Base-by-base conservation (phyloP, 352 stramenopile genomes). In the Phytophthora podocarpi region DNA sequence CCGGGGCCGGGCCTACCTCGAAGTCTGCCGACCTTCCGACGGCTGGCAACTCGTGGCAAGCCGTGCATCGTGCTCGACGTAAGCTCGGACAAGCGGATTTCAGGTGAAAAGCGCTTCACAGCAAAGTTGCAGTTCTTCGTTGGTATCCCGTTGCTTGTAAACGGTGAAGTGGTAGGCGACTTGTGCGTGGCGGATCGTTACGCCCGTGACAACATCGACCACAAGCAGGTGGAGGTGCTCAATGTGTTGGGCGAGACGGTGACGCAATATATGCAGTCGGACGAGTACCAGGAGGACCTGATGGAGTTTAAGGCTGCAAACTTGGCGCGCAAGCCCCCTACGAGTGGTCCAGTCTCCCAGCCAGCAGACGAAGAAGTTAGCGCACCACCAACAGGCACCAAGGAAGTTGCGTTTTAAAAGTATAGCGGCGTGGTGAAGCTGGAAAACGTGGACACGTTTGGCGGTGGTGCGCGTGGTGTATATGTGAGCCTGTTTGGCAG, bases 41-140 rank as follows among this genome's bases (percentile, higher is more conserved):
- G 87, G 40, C 87, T 96, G 52, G 87, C 87, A 20, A 87, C 76
- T 32, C 82, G 83, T 30, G 87, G 87, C n/a, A 96, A 95, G 67
- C 87, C 87, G 8, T 96, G 87, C 53, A 94, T 96, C 34, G 87
- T 96, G 32, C 64, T 96, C 16, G 86, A 96, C 43, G 87, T 95
- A 50, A 90, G 83, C 46, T 88, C 82, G 4, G 87, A 96, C 68
- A 93, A 94, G 67, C 85, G 87, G 10, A 96, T 96, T 69, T 88
- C 82, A 23, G 85, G 84, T n/a, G 85, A 94, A 50, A 94, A 94
- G 64, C 85, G 87, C 21, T 86, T 80, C 35, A 83, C 78, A 1
- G 87, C 87, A 1, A 94, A 94, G 54, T 67, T 96, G 6, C 87
- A 96, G 67, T 96, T 96, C 56, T 96, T 96, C 43, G 84, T 96